A percentile compares a stretch with the other conserved stretches of the same genome.
Conservation (phyloP, 2,329 filamentous ascomycete species). For the Teratosphaeria pseudoeucalypti region DNA sequence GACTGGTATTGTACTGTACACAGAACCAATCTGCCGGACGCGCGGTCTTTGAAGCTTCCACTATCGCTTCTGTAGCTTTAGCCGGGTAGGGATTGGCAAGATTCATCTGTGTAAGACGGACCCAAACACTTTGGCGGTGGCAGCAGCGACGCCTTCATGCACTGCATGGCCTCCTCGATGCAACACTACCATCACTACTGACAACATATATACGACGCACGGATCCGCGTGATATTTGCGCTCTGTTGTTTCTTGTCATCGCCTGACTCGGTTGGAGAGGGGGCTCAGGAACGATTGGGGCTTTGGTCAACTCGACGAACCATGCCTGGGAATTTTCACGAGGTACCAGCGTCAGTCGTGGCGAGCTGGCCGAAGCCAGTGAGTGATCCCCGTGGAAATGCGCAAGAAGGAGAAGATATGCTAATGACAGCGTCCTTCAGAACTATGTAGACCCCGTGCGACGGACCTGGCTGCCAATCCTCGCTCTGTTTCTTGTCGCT, state of each 20-base stretch:
- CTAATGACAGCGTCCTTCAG: neutral
- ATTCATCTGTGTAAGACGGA: neutral
- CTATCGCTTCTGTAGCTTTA: neutral
- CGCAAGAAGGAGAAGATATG: neutral
- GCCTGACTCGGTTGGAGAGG: neutral
- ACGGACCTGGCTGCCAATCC: constrained; percentile 13
- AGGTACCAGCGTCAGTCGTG: constrained; percentile 10
- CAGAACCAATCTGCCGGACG: neutral
- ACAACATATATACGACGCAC: neutral
- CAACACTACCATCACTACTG: neutral
- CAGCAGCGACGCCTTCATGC: neutral
- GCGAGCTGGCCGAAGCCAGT: constrained; percentile 13
- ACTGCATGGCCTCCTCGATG: neutral
- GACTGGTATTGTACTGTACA: neutral
- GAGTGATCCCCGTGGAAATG: neutral
- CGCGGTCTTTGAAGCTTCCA: neutral
- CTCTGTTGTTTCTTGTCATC: neutral
- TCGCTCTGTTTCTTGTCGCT: constrained; percentile 9
- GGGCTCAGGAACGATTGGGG: neutral
- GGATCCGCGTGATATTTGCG: neutral
- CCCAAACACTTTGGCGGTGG: neutral
- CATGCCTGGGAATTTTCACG: constrained; percentile 15
- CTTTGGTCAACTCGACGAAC: neutral
- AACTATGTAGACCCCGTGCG: constrained; percentile 17
- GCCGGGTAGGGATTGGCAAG: neutral